These are phyloP conservation scores for Cymbopogon flexuosus DNA, from an alignment of 202 grass and related monocot genomes.

Conservation along the genomic window DNA sequence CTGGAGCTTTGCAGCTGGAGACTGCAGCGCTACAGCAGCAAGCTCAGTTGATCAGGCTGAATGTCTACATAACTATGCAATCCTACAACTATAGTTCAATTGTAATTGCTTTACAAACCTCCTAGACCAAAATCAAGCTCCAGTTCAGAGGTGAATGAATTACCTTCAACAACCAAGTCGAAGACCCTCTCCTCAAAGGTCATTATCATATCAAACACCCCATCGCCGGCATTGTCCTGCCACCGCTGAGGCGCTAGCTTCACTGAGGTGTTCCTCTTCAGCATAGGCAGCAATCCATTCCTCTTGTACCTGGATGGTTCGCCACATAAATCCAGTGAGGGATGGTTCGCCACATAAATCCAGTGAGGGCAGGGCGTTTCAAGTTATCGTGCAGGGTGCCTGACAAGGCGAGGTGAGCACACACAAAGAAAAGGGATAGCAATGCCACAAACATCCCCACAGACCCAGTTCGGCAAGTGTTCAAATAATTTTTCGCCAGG, in stretches of 20 bases:
- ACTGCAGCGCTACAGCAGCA: not conserved
- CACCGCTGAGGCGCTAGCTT: slow-evolving; percentile 82
- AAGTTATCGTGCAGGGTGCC: not conserved
- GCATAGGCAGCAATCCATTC: slow-evolving; percentile 89
- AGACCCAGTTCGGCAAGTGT: not conserved
- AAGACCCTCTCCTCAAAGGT: slow-evolving; percentile 95
- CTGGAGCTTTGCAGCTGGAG: not conserved
- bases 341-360: slow-evolving; percentile 7
- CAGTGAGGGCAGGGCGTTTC: not conserved
- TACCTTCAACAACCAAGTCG: slow-evolving; percentile 79
- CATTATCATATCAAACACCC: slow-evolving; percentile 74
- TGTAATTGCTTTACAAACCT: not conserved
- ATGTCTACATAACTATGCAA: not conserved
- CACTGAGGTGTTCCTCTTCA: slow-evolving; percentile 77
- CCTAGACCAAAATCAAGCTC: not conserved
- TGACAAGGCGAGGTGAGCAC: not conserved
- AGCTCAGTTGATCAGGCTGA: not conserved
- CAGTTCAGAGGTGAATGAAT: not conserved
- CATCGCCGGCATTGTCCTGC: slow-evolving; percentile 72
- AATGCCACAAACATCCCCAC: not conserved
- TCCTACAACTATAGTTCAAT: not conserved
- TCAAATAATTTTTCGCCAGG: not conserved
- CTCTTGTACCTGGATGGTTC: slow-evolving; percentile 70
- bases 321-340: not conserved
- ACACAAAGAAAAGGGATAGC: not conserved